Evolutionary conservation across 2,329 filamentous ascomycete species (phyloP).

Genomic region (Exophiala alcalophila): DNA sequence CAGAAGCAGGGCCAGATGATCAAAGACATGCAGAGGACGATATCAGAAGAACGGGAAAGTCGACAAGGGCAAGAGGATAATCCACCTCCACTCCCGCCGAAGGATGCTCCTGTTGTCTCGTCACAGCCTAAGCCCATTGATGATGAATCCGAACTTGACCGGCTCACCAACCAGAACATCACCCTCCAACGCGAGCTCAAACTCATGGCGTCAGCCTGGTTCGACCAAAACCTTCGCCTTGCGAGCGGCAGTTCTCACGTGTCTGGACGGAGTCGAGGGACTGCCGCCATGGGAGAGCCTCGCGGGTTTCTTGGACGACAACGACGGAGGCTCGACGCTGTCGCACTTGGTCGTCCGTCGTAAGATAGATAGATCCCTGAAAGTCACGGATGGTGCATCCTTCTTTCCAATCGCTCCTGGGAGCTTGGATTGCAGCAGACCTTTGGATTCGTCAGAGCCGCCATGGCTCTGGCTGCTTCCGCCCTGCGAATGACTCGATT

Average conservation of each 20-base stretch:
- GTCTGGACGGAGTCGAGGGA: slow-evolving; percentile 40
- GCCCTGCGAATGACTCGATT: too few relatives aligned
- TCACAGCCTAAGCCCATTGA: slow-evolving; percentile 1
- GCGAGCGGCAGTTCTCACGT: slow-evolving; percentile 43
- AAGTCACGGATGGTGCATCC: too few relatives aligned
- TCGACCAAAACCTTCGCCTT: slow-evolving; percentile 45
- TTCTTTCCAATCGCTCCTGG: too few relatives aligned
- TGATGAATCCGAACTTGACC: slow-evolving; percentile 23
- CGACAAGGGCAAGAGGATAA: slow-evolving; percentile 7
- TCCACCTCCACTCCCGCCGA: slow-evolving; percentile 18
- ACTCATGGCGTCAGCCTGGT: slow-evolving; percentile 48
- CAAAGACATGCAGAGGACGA: slow-evolving; percentile 21
- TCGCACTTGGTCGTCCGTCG: slow-evolving; percentile 25
- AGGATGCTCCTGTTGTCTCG: slow-evolving; percentile 8
- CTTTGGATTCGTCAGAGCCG: too few relatives aligned
- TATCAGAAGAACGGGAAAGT: slow-evolving; percentile 8
- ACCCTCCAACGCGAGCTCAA: slow-evolving; percentile 40
- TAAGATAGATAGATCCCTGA: too few relatives aligned
- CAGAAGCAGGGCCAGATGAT: slow-evolving; percentile 27
- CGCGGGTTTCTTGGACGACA: slow-evolving; percentile 47
- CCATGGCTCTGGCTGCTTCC: too few relatives aligned
- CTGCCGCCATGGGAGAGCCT: slow-evolving; percentile 37
- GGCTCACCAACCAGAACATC: slow-evolving; percentile 21
- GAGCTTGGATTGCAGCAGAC: too few relatives aligned
- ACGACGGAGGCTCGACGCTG: slow-evolving; percentile 41